Evolutionary conservation across 2,329 filamentous ascomycete species (phyloP).

Genomic region (Aspergillus tamarii): DNA sequence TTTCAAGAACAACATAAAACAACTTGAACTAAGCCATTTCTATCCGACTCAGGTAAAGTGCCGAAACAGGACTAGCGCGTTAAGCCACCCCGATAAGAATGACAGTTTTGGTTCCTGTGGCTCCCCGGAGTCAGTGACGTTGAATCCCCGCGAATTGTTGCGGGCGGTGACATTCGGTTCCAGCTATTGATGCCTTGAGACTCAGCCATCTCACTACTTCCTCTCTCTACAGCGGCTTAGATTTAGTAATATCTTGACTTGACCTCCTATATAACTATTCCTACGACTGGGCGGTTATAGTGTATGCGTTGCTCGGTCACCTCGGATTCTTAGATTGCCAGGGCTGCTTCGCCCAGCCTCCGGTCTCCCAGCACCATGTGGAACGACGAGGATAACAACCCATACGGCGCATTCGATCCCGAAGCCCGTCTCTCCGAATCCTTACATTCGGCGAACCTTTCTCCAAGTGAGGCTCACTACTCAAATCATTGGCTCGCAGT

Average conservation of each 20-base stretch:
- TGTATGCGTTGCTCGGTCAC: neutral
- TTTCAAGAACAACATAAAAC: no score
- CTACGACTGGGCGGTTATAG: neutral
- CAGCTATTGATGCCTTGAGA: constrained; percentile 4
- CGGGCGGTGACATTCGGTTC: constrained; percentile 2
- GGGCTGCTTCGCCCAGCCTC: constrained; percentile 23
- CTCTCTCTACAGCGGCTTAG: neutral
- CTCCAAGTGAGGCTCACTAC: constrained; percentile 53
- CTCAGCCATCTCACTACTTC: neutral
- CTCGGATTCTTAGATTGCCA: constrained; percentile 8
- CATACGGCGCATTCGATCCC: constrained; percentile 91
- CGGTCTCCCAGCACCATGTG: constrained; percentile 67
- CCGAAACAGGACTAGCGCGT: neutral
- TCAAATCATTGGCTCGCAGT: constrained; percentile 9
- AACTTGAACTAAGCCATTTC: no score
- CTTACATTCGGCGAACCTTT: constrained; percentile 58
- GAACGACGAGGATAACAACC: constrained; percentile 99
- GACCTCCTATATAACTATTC: neutral
- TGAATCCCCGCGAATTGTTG: constrained; percentile 2
- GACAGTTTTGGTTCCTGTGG: neutral
- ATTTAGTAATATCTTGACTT: neutral
- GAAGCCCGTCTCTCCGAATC: constrained; percentile 75
- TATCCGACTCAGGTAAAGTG: no score
- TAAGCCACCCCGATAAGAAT: neutral
- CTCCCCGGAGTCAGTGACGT: constrained; percentile 2